A percentile compares a stretch with the other conserved stretches of the same genome.
Evolutionary conservation across 2,329 filamentous ascomycete genomes (phyloP).

Genomic region (Phyllosticta capitalensis): DNA sequence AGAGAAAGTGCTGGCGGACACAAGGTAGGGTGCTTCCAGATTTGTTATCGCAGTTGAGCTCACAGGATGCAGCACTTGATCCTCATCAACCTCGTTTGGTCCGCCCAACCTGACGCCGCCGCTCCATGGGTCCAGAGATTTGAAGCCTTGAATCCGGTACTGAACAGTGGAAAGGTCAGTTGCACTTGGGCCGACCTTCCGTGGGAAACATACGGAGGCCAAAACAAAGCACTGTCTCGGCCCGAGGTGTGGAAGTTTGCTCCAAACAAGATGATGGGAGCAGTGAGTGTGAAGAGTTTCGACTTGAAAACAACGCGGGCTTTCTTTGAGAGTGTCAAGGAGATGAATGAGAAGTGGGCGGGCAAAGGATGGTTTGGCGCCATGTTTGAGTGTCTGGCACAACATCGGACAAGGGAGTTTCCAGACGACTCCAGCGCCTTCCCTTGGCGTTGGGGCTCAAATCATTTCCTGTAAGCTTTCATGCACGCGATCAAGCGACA

Average conservation of each 20-base stretch:
- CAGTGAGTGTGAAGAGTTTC: not conserved
- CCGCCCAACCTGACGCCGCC: not conserved
- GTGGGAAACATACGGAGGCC: slow-evolving; percentile 1
- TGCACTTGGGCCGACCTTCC: slow-evolving; percentile 1
- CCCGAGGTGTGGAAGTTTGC: slow-evolving; percentile 4
- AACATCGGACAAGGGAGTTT: slow-evolving; percentile 1
- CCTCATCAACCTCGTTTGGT: slow-evolving; percentile 1
- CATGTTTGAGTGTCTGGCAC: slow-evolving; percentile 2
- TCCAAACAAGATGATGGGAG: slow-evolving; percentile 5
- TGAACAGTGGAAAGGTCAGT: not conserved
- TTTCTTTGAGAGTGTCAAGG: slow-evolving; percentile 4
- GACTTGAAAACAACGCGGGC: not conserved
- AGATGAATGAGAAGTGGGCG: slow-evolving; percentile 2
- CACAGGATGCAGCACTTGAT: not conserved
- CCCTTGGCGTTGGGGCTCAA: not conserved
- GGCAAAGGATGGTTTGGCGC: slow-evolving; percentile 2
- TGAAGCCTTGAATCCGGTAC: not conserved
- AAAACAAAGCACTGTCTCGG: slow-evolving; percentile 4
- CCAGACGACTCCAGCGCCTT: not conserved
- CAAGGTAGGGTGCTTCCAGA: not conserved
- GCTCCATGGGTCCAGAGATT: not conserved
- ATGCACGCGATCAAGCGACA: not conserved
- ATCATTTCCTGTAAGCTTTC: not conserved
- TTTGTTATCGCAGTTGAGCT: not conserved
- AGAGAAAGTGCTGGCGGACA: not conserved